Evolutionary conservation across 495 filamentous ascomycete species (phyloP).

Genomic region (Penicillium roqueforti): DNA sequence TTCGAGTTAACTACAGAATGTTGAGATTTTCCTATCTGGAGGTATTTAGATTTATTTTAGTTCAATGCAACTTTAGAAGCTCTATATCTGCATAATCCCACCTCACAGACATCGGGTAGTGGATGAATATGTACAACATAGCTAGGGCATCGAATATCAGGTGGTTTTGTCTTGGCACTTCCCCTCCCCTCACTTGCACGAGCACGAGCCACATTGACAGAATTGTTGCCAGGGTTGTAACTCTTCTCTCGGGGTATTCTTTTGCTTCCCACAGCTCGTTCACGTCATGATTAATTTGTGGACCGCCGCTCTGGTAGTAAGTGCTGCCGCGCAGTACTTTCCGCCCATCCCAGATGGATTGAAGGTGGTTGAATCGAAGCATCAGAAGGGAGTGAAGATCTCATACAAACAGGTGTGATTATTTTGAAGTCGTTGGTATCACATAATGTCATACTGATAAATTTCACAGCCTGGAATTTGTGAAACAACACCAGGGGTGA

Average conservation of each 20-base stretch:
- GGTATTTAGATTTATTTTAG: neutral
- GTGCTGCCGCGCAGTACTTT: slow-evolving; percentile 46
- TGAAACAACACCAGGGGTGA: slow-evolving; percentile 49
- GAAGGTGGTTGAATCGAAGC: slow-evolving; percentile 53
- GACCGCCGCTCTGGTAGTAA: slow-evolving; percentile 17
- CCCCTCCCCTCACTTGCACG: neutral
- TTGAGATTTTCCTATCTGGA: neutral
- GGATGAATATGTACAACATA: neutral
- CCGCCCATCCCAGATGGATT: slow-evolving; percentile 51
- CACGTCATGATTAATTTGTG: slow-evolving; percentile 6
- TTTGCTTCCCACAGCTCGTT: neutral
- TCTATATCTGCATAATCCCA: no score
- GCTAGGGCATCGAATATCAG: neutral
- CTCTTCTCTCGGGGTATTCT: neutral
- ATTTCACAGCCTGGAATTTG: slow-evolving; percentile 44
- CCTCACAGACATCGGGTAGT: neutral
- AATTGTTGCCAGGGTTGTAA: neutral
- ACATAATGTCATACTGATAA: slow-evolving; percentile 8
- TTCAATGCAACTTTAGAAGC: neutral
- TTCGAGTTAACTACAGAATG: neutral
- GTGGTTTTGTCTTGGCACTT: neutral
- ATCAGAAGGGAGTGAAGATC: slow-evolving; percentile 55
- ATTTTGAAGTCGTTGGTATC: neutral
- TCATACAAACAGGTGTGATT: slow-evolving; percentile 58
- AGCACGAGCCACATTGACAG: no score